A percentile compares a stretch with the other conserved stretches of the same genome.
Evolutionary conservation across 441 rosid genomes (phyloP).

Genomic region (Euphorbia schlechtendalii): DNA sequence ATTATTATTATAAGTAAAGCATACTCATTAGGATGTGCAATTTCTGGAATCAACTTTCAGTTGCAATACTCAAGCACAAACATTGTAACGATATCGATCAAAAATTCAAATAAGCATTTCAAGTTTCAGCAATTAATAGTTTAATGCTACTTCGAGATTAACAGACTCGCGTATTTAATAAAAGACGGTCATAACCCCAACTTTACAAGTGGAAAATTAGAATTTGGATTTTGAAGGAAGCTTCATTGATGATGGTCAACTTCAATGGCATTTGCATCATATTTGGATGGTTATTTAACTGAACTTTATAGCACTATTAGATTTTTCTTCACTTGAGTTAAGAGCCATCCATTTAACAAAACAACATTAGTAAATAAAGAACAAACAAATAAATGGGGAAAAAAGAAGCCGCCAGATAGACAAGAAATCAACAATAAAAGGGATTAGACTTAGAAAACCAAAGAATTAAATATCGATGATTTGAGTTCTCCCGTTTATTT

Average conservation of each 20-base stretch:
- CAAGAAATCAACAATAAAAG: background rate
- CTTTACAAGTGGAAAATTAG: background rate
- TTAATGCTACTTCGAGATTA: background rate
- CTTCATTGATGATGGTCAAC: background rate
- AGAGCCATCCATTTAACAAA: background rate
- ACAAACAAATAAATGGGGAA: background rate
- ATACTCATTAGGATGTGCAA: background rate
- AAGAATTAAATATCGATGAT: background rate
- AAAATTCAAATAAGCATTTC: background rate
- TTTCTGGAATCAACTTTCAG: background rate
- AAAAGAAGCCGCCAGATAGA: background rate
- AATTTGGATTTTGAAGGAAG: background rate
- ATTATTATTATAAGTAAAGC: background rate
- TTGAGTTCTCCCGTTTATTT: background rate
- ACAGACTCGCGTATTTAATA: too few relatives aligned
- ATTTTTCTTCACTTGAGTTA: background rate
- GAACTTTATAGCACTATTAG: background rate
- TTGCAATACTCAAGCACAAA: too few relatives aligned
- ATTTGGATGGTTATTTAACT: background rate
- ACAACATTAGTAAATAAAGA: background rate
- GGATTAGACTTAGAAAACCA: background rate
- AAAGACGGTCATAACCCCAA: too few relatives aligned
- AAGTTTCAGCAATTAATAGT: background rate
- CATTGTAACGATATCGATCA: background rate
- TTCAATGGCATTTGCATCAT: background rate